These are phyloP conservation scores for Gaultheria prostrata DNA, from an alignment of 148 eudicot genomes.

Conservation along the genomic window DNA sequence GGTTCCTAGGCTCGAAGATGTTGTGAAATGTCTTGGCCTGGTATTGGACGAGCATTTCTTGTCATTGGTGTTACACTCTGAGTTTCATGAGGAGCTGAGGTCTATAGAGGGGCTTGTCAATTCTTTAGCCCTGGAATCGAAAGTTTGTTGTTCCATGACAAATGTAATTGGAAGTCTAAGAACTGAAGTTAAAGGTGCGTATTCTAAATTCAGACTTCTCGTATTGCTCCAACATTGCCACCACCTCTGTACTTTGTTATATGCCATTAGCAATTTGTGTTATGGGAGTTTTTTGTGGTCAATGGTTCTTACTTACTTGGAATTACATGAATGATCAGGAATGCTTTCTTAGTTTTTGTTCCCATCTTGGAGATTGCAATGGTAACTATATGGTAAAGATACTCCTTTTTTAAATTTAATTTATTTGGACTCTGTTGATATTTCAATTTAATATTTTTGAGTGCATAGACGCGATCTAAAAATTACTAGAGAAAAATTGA, in stretches of 20 bases:
- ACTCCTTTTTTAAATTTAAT: background rate
- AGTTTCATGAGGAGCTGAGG: slow-evolving; percentile 71
- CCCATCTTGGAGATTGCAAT: background rate
- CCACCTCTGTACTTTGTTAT: background rate
- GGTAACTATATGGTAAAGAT: background rate
- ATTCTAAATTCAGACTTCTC: slow-evolving; percentile 1
- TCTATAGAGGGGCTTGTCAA: slow-evolving; percentile 43
- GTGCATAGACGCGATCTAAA: background rate
- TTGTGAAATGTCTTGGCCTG: slow-evolving; percentile 56
- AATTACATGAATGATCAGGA: background rate
- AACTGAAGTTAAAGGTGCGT: slow-evolving; percentile 37
- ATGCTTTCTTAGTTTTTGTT: slow-evolving; percentile 6
- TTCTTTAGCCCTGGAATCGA: slow-evolving; percentile 61
- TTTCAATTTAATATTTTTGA: background rate
- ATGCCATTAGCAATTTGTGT: background rate
- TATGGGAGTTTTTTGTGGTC: background rate
- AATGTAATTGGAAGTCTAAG: slow-evolving; percentile 51
- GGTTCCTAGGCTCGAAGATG: slow-evolving; percentile 58
- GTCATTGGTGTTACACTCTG: slow-evolving; percentile 65
- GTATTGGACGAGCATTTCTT: slow-evolving; percentile 87
- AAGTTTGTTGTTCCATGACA: slow-evolving; percentile 52
- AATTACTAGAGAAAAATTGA: background rate
- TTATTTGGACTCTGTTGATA: background rate
- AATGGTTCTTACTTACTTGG: background rate
- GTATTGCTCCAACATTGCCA: background rate